phyloP scores from a whole-genome alignment of 2,329 filamentous ascomycete species.

The Epichloe glyceriae region DNA sequence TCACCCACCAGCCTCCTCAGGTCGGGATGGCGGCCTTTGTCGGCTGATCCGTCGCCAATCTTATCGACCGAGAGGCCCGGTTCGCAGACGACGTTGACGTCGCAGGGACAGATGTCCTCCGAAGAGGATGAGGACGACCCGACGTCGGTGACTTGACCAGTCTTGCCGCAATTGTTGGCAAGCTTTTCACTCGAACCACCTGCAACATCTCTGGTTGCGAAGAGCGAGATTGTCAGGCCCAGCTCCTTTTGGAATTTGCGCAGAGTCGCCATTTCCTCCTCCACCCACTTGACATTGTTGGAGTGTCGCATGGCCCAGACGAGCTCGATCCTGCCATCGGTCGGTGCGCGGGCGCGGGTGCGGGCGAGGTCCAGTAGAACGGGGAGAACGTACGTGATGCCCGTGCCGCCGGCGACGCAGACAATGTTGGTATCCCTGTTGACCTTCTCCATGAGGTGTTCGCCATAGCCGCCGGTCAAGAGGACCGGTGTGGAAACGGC shows the following conservation, averaged over 20 bases:
- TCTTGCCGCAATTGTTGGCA: constrained; percentile 4
- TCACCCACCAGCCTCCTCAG: constrained; percentile 30
- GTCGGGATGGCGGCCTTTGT: constrained; percentile 29
- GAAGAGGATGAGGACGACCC: constrained; percentile 13
- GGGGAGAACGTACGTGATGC: constrained; percentile 27
- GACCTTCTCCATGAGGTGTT: constrained; percentile 29
- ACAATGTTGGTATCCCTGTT: constrained; percentile 26
- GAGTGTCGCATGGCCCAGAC: constrained; percentile 49
- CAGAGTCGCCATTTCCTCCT: constrained; percentile 39
- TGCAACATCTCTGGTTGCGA: constrained; percentile 40
- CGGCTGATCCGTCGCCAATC: constrained; percentile 15
- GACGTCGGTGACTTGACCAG: constrained; percentile 9
- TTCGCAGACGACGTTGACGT: constrained; percentile 4
- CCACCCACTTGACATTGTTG: constrained; percentile 44
- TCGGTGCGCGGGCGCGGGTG: constrained; percentile 27
- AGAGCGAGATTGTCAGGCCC: constrained; percentile 41
- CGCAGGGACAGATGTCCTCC: constrained; percentile 14
- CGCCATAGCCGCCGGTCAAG: constrained; percentile 51
- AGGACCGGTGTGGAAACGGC: constrained; percentile 38
- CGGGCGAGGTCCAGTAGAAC: constrained; percentile 21
- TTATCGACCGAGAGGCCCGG: constrained; percentile 16
- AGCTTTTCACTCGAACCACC: constrained; percentile 8
- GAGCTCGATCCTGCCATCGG: constrained; percentile 40
- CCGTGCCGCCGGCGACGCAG: constrained; percentile 28
- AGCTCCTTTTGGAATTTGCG: constrained; percentile 22